Evolutionary conservation across 129 eudicot species (phyloP), one percentile per base, ranked within the genome.

Genomic region (Pseudognaphalium luteoalbum): DNA sequence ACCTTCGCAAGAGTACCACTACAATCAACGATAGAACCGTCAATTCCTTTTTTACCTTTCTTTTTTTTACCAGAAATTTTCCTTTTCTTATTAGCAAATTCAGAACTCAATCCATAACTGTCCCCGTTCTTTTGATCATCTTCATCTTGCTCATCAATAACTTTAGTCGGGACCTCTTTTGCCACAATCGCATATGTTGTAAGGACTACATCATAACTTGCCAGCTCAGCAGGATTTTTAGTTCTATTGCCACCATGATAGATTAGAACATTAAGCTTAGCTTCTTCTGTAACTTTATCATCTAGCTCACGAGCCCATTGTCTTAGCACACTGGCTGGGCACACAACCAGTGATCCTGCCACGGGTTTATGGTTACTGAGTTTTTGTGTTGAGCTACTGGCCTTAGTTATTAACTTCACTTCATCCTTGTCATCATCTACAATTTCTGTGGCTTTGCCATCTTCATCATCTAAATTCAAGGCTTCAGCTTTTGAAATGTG

Each of bases 301-400:
- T 91, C 88, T 68, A 94, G 80, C 87, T 94, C 98, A 42, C 92
- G 77, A 58, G 88, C 96, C 98, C 98, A 94, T 70, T 94, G 97
- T 77, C 97, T 81, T 72, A 94, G 82, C 35, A 94, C 96, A 84
- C 96, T 94, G 42, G 98, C 98, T n/a, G 98, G 98, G 70, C 98
- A 94, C 41, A 94, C 97, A 70, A 94, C 91, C 75, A 94, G 78
- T 66, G 98, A 91, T 20, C 98, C 98, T 6, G 97, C 98, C 30
- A 84, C 72, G 1, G 97, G 96, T 85, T 89, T 88, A 76, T 83
- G 78, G 72, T 84, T 72, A 64, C 80, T 85, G 34, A 81, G 67
- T 34, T 75, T 67, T 50, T 61, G 76, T 20, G 66, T 56, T n/a
- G 93, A 74, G 71, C 83, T 82, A 75, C 95, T 88, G 3, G 76